Evolutionary conservation across 306 rosid species (phyloP).

Genomic region (Castanopsis chinensis): DNA sequence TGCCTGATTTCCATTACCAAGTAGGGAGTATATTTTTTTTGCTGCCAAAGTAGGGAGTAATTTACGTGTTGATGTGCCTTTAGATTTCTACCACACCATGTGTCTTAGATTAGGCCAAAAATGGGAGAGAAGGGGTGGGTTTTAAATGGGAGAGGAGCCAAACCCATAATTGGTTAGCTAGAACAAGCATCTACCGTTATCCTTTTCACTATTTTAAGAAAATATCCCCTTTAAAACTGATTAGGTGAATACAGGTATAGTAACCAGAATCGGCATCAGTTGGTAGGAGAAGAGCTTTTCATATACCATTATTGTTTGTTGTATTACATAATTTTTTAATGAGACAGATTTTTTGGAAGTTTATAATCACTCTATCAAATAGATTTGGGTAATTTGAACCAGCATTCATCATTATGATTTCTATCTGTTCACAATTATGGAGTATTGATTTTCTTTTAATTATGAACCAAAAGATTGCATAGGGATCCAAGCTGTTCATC

Average conservation of each 20-base stretch:
- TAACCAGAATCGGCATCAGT: not conserved
- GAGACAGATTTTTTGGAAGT: not conserved
- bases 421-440: not conserved
- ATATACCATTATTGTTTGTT: not conserved
- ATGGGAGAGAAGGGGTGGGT: no score
- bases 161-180: not conserved
- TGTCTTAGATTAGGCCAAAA: no score
- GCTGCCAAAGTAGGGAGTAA: slow-evolving; percentile 8
- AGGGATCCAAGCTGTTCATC: not conserved
- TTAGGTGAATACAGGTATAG: not conserved
- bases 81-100: no score
- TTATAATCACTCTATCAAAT: not conserved
- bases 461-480: not conserved
- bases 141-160: no score
- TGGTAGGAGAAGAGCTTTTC: not conserved
- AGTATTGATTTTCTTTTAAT: no score
- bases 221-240: not conserved
- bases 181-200: not conserved
- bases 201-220: not conserved
- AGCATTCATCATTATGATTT: not conserved
- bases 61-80: no score
- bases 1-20: slow-evolving; percentile 78
- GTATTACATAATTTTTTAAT: not conserved
- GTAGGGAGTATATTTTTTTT: no score
- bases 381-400: not conserved